Base-by-base conservation (phyloP, 345 rosid species). In the Bruguiera gymnorhiza region DNA sequence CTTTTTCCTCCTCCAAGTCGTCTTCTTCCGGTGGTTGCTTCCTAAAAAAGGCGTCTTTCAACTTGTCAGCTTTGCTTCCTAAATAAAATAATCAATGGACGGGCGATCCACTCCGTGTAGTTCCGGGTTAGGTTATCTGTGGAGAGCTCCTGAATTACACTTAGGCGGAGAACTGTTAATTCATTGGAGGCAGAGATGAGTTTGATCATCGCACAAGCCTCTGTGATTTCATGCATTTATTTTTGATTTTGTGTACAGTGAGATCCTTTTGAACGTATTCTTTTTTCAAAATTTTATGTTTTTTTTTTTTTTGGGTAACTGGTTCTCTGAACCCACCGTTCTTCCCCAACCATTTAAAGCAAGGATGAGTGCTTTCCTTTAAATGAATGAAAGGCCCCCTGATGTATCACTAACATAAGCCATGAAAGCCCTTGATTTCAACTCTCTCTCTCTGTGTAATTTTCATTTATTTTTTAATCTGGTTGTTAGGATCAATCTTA, bases 171-270 rank as follows among this genome's bases (percentile, higher is more conserved):
- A 78, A 72, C 64, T 79, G 75, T 78, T 56, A 54, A 68, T 59
- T 58, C 67, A 71, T 57, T 60, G 2, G 69, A 74, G 69, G 71
- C 55, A 63, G 77, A 71, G 66, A 63, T 26, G 53, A 15, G 19
- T 53, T 34, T 60, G 57, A 55, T 37, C 64, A 51, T 53, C 4
- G 19, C 71, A 53, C 43, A 48, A 34, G 66, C 58, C 81, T 34
- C 16, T 76, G 70, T 76, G 73, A 73, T 55, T 5, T 65, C 57
- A 73, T 65, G 26, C 70, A 37, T 69, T 68, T 53, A 30, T 69
- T 52, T 63, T 63, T 76, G 24, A 52, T 78, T 76, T 75, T 72
- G 76, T 89, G 90, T 87, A 81, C 83, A 82, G 88, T 66, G 20
- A 27, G 16, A 46, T 58, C 34, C 29, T 3, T 34, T 67, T 50